Percentiles rank a stretch among this genome's conserved stretches.
phyloP scores from a whole-genome alignment of 2,329 filamentous ascomycete genomes.

The Stemphylium vesicarium region DNA sequence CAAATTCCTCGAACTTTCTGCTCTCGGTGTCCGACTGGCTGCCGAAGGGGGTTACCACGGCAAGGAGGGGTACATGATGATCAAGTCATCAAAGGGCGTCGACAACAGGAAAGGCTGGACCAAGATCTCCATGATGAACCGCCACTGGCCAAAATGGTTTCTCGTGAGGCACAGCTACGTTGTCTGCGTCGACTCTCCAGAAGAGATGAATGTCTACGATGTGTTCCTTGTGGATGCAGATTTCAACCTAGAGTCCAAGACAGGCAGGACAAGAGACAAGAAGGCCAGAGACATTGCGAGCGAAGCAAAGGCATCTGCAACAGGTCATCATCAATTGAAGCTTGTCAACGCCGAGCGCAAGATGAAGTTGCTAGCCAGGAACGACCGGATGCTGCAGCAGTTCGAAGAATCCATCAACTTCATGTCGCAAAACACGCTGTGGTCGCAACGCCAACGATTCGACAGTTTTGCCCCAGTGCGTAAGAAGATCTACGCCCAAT shows the following conservation, averaged over 20 bases:
- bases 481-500: conserved; percentile 86
- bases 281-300: conserved; percentile 68
- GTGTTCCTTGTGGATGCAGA: conserved; percentile 94
- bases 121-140: conserved; percentile 76
- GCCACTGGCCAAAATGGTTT: conserved; percentile 96
- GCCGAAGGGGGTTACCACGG: conserved; percentile 97
- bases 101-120: conserved; percentile 84
- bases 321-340: conserved; percentile 83
- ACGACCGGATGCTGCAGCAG: conserved; percentile 85
- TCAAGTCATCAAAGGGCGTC: conserved; percentile 87
- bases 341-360: conserved; percentile 92
- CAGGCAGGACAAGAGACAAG: conserved; percentile 55
- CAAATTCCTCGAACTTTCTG: conserved; percentile 93
- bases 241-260: conserved; percentile 82
- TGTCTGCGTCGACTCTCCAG: conserved; percentile 96
- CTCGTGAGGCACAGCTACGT: conserved; percentile 97
- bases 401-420: conserved; percentile 91
- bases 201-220: conserved; percentile 98
- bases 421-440: conserved; percentile 83
- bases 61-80: conserved; percentile 93
- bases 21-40: conserved; percentile 88
- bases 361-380: conserved; percentile 87
- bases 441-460: conserved; percentile 85
- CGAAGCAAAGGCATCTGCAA: conserved; percentile 67
- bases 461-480: conserved; percentile 92